A percentile compares a stretch with the other conserved stretches of the same genome.
Evolutionary conservation across 495 filamentous ascomycete species (phyloP).

Genomic region (Lepraria neglecta): DNA sequence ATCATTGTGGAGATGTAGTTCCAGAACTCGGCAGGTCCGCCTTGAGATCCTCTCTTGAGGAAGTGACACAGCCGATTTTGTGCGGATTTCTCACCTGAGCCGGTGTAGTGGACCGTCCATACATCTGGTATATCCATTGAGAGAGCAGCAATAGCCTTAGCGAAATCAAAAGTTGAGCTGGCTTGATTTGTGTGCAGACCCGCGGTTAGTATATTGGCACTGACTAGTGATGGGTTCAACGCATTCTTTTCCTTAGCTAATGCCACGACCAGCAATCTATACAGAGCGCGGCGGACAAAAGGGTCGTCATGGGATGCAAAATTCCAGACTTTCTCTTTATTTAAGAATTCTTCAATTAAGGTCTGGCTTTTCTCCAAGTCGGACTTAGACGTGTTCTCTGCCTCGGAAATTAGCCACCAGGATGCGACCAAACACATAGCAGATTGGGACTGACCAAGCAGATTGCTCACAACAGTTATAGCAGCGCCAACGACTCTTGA

Average conservation of each 20-base stretch:
- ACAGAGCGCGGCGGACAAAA: slow-evolving; percentile 62
- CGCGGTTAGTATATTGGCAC: slow-evolving; percentile 60
- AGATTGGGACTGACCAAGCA: slow-evolving; percentile 38
- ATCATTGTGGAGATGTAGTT: slow-evolving; percentile 54
- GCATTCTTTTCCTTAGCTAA: slow-evolving; percentile 53
- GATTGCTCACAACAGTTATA: slow-evolving; percentile 40
- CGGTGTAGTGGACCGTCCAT: slow-evolving; percentile 64
- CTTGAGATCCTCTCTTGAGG: slow-evolving; percentile 77
- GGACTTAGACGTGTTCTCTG: slow-evolving; percentile 41
- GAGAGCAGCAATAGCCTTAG: slow-evolving; percentile 55
- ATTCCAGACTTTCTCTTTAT: slow-evolving; percentile 67
- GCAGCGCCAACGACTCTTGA: slow-evolving; percentile 64
- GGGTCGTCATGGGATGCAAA: slow-evolving; percentile 61
- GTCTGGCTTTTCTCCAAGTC: slow-evolving; percentile 47
- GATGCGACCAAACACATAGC: background rate
- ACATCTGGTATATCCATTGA: slow-evolving; percentile 58
- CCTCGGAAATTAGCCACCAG: background rate
- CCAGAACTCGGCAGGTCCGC: slow-evolving; percentile 66
- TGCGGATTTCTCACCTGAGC: slow-evolving; percentile 55
- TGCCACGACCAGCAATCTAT: slow-evolving; percentile 56
- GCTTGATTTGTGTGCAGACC: slow-evolving; percentile 60
- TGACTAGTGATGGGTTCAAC: slow-evolving; percentile 57
- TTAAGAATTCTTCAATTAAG: slow-evolving; percentile 52
- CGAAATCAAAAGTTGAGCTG: slow-evolving; percentile 64
- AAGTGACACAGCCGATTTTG: slow-evolving; percentile 60